These are phyloP conservation scores for Neoboletus magnificus DNA, from an alignment of 768 basidiomycete genomes.

Conservation along the genomic window DNA sequence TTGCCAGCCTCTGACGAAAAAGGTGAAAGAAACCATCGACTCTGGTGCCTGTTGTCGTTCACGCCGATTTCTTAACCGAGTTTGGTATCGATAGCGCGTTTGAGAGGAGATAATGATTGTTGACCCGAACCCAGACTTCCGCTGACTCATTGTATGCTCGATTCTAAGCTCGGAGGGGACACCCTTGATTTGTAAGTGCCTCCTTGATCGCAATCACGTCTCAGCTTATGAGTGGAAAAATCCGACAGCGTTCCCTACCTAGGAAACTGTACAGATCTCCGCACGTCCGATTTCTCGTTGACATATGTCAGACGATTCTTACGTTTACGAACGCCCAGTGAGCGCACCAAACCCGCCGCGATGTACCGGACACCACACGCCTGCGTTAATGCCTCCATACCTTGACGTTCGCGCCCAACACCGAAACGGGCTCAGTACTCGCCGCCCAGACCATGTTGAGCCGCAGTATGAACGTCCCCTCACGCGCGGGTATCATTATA, in stretches of 20 bases:
- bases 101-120: neutral
- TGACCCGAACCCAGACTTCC: neutral
- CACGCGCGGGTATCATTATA: conserved; percentile 33
- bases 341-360: conserved; percentile 38
- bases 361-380: conserved; percentile 44
- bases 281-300: neutral
- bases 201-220: neutral
- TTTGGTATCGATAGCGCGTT: neutral
- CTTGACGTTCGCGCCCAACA: conserved; percentile 33
- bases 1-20: neutral
- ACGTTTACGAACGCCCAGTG: conserved; percentile 44
- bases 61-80: neutral
- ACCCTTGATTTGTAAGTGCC: neutral
- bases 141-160: neutral
- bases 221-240: neutral
- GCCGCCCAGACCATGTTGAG: conserved; percentile 38
- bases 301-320: conserved; percentile 36
- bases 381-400: conserved; percentile 47
- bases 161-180: neutral
- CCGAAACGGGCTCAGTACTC: conserved; percentile 16
- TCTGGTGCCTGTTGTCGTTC: neutral
- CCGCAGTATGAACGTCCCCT: conserved; percentile 30
- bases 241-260: neutral
- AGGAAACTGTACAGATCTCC: neutral
- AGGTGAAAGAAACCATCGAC: neutral